Base-by-base conservation (phyloP, 202 grass and related monocot species). In the Carex arenaria region DNA sequence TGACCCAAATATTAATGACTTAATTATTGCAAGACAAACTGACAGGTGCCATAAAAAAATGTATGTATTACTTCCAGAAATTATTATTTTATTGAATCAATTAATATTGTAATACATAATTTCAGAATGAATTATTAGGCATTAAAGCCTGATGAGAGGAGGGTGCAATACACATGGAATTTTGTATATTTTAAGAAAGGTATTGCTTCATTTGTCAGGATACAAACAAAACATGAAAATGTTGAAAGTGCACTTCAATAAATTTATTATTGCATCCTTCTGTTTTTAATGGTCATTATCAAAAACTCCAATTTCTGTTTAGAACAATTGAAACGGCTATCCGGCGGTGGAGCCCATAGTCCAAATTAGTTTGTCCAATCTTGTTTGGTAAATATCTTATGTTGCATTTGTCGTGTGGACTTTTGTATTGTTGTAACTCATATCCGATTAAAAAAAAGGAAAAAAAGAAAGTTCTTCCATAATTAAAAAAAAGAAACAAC, bases 251-350 rank as follows among this genome's bases (percentile, higher is more conserved):
- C 3, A 64, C 10, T 30, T 64, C 22, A 15, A 34, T 55, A 15
- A 51, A 75, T 54, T 54, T 31, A 31, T 54, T 75, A 20, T 32
- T 54, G 47, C 49, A 55, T 75, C 19, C 0, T 7, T 26, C 54
- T 54, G 5, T 47, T 71, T 3, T 30, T 54, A 55, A 34, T 14
- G 26, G 72, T 76, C 49, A 54, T 30, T 76, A 55, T 76, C 51
- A 76, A 55, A 31, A 23, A 32, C 45, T 10, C 12, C 32, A 32
- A 76, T 32, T 30, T 75, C 3, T 31, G 26, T 32, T 52, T 47
- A 74, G 71, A 40, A 74, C 10, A 74, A 74, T 55, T 32, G 47
- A 76, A 51, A 76, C 49, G 72, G 72, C 26, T 31, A 74, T 52
- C 54, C 19, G 47, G 12, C 12, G 22, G 20, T 73, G 70, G 71